Evolutionary conservation across 2,329 filamentous ascomycete species (phyloP).

Genomic region (Parastagonospora avenae): DNA sequence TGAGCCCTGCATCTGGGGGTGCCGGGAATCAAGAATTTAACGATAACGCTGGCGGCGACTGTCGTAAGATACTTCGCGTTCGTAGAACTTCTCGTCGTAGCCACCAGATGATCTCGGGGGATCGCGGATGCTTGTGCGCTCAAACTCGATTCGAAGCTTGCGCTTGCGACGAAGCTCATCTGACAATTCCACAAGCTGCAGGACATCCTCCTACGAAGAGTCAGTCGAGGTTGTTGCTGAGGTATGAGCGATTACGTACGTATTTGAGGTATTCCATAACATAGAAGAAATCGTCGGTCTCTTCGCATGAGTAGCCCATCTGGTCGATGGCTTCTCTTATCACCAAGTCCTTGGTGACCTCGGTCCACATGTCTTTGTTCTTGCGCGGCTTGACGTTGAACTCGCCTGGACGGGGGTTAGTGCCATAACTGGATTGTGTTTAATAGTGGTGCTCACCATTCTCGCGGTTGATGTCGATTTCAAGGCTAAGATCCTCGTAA

Average conservation of each 20-base stretch:
- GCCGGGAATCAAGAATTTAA: conserved; percentile 19
- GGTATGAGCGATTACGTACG: conserved; percentile 61
- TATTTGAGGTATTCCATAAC: conserved; percentile 88
- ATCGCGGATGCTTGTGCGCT: conserved; percentile 60
- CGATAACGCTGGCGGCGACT: conserved; percentile 45
- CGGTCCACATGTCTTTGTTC: conserved; percentile 78
- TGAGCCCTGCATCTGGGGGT: background rate
- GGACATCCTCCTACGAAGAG: conserved; percentile 75
- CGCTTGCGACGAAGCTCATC: conserved; percentile 77
- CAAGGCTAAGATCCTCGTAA: conserved; percentile 68
- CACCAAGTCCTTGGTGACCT: conserved; percentile 93
- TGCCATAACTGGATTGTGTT: background rate
- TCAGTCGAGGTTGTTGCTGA: conserved; percentile 10
- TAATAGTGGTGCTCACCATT: conserved; percentile 1
- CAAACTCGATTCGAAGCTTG: conserved; percentile 64
- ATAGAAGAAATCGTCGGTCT: conserved; percentile 89
- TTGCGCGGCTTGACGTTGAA: conserved; percentile 43
- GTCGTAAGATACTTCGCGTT: conserved; percentile 72
- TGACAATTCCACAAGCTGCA: conserved; percentile 79
- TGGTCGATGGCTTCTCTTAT: conserved; percentile 84
- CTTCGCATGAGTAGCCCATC: conserved; percentile 85
- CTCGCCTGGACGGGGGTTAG: conserved; percentile 41
- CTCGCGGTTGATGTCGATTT: conserved; percentile 67
- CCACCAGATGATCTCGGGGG: conserved; percentile 50
- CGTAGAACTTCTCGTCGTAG: conserved; percentile 69